Percentiles rank a stretch among this genome's conserved stretches.
Conservation (phyloP, 192 early-diverging fungal genomes). For the Mortierella claussenii region DNA sequence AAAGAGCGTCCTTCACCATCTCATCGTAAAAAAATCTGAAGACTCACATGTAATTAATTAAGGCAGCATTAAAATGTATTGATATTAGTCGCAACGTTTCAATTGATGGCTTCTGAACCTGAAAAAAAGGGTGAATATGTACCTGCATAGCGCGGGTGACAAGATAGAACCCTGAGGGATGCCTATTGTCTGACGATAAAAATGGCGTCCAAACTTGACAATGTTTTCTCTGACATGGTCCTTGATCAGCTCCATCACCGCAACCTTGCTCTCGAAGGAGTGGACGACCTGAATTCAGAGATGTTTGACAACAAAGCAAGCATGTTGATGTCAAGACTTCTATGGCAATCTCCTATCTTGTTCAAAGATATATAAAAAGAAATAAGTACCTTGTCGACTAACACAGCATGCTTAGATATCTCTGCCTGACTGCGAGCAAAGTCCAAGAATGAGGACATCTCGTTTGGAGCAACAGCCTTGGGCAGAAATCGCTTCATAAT, state of each 20-base stretch:
- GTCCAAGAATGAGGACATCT: conserved; percentile 24
- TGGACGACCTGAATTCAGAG: conserved; percentile 62
- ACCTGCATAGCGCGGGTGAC: conserved; percentile 90
- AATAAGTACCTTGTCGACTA: conserved; percentile 73
- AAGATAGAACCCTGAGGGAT: conserved; percentile 94
- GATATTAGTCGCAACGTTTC: too few relatives aligned
- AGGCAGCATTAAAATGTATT: too few relatives aligned
- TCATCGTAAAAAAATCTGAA: conserved; percentile 80
- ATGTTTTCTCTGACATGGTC: conserved; percentile 77
- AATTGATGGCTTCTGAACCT: too few relatives aligned
- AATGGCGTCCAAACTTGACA: conserved; percentile 67
- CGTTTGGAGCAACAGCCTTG: conserved; percentile 15
- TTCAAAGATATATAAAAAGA: not conserved
- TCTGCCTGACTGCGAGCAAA: conserved; percentile 59
- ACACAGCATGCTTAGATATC: conserved; percentile 64
- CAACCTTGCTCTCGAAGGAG: conserved; percentile 58
- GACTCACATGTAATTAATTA: too few relatives aligned
- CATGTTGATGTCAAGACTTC: not conserved
- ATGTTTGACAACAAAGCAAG: too few relatives aligned
- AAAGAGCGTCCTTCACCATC: conserved; percentile 70
- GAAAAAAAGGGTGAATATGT: too few relatives aligned
- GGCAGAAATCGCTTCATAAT: conserved; percentile 28
- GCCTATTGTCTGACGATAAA: conserved; percentile 78
- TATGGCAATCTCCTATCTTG: not conserved
- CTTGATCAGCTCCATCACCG: conserved; percentile 60